Evolutionary conservation across 441 rosid species (phyloP).

Genomic region (Gossypium armourianum): DNA sequence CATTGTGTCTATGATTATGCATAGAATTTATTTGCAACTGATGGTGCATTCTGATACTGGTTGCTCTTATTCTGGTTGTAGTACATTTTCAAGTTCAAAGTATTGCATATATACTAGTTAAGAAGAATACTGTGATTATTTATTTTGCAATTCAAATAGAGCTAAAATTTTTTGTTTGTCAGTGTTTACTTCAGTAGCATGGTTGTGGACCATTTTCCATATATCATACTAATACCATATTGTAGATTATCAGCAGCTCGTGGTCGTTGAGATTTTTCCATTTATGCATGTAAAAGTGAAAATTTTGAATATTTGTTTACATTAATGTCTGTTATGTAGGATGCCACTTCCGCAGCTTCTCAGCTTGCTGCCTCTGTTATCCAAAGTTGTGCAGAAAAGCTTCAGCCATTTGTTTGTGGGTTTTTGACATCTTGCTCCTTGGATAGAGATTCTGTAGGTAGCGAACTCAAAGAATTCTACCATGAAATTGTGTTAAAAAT

Average conservation of each 20-base stretch:
- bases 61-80: not conserved
- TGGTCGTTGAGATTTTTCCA: not conserved
- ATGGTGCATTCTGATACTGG: not conserved
- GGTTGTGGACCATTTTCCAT: not conserved
- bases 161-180: not conserved
- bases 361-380: constrained; percentile 70
- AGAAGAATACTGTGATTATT: not conserved
- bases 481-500: constrained; percentile 64
- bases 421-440: constrained; percentile 65
- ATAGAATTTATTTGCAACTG: not conserved
- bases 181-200: not conserved
- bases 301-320: not conserved
- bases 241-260: not conserved
- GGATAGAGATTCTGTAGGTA: constrained; percentile 54
- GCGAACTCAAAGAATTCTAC: constrained; percentile 63
- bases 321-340: constrained; percentile 27
- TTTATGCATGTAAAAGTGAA: not conserved
- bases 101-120: constrained; percentile 3
- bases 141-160: not conserved
- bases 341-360: constrained; percentile 40
- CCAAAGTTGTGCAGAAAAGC: constrained; percentile 49
- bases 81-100: not conserved
- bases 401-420: constrained; percentile 61
- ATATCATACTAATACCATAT: not conserved
- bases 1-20: not conserved